Evolutionary conservation across 441 rosid genomes (phyloP), one percentile per base, ranked within the genome.

Genomic region (Dalechampia spathulata): DNA sequence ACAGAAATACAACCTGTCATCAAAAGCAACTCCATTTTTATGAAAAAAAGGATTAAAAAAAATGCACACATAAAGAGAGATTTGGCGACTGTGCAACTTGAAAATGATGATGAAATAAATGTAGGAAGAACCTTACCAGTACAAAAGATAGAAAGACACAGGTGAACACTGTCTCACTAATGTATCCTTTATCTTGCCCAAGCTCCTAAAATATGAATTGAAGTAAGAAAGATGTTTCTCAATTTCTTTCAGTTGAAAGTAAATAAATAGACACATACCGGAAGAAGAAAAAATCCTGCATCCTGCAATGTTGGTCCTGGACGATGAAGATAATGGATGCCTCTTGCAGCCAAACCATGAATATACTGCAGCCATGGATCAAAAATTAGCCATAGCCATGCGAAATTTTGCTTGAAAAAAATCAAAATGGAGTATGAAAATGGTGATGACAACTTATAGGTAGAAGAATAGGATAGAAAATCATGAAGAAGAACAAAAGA

Each of bases 331-430:
- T 86, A 94, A 74, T 90, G 99, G 58, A 94, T 93, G 69, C 99
- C 99, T 53, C 86, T 74, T 25, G 99, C 97, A 70, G 99, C 91
- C 69, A 90, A 74, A 60, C 99, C 97, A 77, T 93, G 99, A 60
- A 93, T 75, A 52, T 93, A 93, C 99, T 93, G 91, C 65, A 30
- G 55, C 45, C 22, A 76, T 55, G 53, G 28, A 16, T 56, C 44
- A 17, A 28, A 61, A 21, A 19, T 41, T 51, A 50, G 57, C n/a
- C n/a, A n/a, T n/a, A n/a, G n/a, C n/a, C n/a, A n/a, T n/a, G n/a
- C n/a, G n/a, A n/a, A n/a, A n/a, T n/a, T n/a, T n/a, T n/a, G n/a
- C n/a, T n/a, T n/a, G n/a, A n/a, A n/a, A 44, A 43, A n/a, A n/a
- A n/a, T n/a, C n/a, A n/a, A n/a, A n/a, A n/a, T n/a, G n/a, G n/a